These are phyloP conservation scores for Alternaria conjuncta DNA, from an alignment of 2,329 filamentous ascomycete species.

Conservation along the genomic window DNA sequence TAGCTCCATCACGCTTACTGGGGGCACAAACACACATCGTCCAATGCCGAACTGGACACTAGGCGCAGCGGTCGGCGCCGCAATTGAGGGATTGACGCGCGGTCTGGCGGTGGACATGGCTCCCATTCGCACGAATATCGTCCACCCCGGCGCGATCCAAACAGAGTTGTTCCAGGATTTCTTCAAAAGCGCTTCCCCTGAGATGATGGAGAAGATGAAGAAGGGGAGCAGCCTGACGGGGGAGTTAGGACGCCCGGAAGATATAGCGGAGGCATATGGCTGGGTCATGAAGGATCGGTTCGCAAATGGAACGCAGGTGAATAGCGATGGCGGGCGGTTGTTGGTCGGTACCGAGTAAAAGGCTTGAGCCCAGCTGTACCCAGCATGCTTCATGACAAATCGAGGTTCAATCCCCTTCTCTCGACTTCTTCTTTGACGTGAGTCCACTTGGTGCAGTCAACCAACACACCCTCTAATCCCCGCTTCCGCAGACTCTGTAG, in stretches of 20 bases:
- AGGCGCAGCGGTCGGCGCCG: constrained; percentile 29
- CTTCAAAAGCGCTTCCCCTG: constrained; percentile 17
- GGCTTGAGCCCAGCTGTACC: neutral
- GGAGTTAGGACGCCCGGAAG: constrained; percentile 36
- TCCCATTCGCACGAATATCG: constrained; percentile 53
- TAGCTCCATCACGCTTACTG: constrained; percentile 52
- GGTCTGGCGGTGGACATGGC: constrained; percentile 52
- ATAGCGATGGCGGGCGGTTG: constrained; percentile 48
- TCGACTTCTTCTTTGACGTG: constrained; percentile 18
- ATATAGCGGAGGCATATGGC: constrained; percentile 54
- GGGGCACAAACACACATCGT: constrained; percentile 44
- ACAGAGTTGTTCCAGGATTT: constrained; percentile 50
- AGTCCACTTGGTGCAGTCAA: constrained; percentile 37
- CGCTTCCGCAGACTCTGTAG: constrained; percentile 17
- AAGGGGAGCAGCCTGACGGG: constrained; percentile 27
- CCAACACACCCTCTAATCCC: constrained; percentile 36
- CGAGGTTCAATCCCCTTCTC: constrained; percentile 17
- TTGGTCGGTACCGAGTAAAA: constrained; percentile 14
- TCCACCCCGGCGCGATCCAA: constrained; percentile 51
- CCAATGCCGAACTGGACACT: constrained; percentile 46
- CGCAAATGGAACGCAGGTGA: constrained; percentile 45
- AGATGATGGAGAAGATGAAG: constrained; percentile 21
- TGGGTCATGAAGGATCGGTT: constrained; percentile 54
- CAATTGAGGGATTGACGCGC: constrained; percentile 42
- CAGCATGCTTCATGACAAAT: constrained; percentile 3